A percentile compares a stretch with the other conserved stretches of the same genome.
Evolutionary conservation across 306 rosid genomes (phyloP).

Genomic region (Vigna hirtella): DNA sequence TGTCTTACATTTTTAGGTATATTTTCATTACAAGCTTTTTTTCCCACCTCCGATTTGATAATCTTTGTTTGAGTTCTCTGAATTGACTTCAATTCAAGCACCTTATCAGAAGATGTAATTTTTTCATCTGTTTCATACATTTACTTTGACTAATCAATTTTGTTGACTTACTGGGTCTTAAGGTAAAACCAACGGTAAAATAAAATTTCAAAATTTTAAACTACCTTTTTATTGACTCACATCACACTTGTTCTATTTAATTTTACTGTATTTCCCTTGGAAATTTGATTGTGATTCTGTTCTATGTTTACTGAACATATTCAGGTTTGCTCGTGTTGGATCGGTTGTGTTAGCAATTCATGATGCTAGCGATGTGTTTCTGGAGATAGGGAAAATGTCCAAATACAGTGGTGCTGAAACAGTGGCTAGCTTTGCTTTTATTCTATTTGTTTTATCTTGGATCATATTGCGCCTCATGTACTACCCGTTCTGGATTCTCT

Average conservation of each 20-base stretch:
- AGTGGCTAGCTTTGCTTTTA: constrained; percentile 82
- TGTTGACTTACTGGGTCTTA: constrained; percentile 18
- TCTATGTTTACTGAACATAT: constrained; percentile 44
- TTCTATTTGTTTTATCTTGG: constrained; percentile 93
- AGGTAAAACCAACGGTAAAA: constrained; percentile 22
- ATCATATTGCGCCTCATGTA: constrained; percentile 90
- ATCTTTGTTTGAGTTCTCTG: constrained; percentile 36
- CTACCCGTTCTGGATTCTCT: constrained; percentile 97
- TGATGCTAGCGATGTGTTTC: constrained; percentile 95
- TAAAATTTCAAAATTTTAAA: constrained; percentile 12
- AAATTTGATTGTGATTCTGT: constrained; percentile 41
- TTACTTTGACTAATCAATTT: constrained; percentile 6
- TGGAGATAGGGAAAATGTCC: constrained; percentile 98
- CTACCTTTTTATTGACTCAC: not conserved
- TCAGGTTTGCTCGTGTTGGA: constrained; percentile 96
- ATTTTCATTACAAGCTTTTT: constrained; percentile 10
- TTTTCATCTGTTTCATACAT: constrained; percentile 8
- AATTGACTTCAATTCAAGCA: constrained; percentile 32
- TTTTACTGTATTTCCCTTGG: constrained; percentile 2
- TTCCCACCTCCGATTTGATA: constrained; percentile 17
- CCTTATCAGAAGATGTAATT: constrained; percentile 9
- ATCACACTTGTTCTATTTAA: constrained; percentile 3
- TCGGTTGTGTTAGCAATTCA: constrained; percentile 96
- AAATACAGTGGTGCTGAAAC: constrained; percentile 88
- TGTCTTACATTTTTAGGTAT: constrained; percentile 95